phyloP scores from a whole-genome alignment of 2,329 filamentous ascomycete species.

The Chaetomium sp. region DNA sequence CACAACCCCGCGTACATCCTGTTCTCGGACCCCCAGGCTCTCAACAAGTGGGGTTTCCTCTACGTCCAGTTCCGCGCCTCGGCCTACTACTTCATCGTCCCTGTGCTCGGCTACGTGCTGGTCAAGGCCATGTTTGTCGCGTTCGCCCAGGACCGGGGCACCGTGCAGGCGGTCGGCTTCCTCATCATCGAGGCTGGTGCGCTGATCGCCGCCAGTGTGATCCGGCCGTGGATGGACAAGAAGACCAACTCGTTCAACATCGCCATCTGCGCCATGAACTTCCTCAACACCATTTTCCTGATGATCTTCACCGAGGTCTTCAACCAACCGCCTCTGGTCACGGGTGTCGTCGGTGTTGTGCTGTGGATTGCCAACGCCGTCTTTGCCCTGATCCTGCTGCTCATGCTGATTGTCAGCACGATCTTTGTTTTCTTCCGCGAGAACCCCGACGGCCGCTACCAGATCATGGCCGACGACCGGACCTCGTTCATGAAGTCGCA shows the following conservation, averaged over 20 bases:
- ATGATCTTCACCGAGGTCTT: conserved; percentile 86
- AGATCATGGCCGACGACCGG: conserved; percentile 93
- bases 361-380: conserved; percentile 84
- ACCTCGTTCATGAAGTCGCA: conserved; percentile 97
- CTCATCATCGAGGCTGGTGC: conserved; percentile 75
- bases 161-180: conserved; percentile 73
- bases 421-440: conserved; percentile 66
- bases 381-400: conserved; percentile 73
- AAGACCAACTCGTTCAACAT: conserved; percentile 97
- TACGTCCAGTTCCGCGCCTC: conserved; percentile 96
- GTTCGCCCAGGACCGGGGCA: conserved; percentile 63
- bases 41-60: conserved; percentile 98
- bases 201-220: conserved; percentile 68
- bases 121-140: conserved; percentile 86
- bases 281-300: conserved; percentile 82
- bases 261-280: conserved; percentile 81
- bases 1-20: conserved; percentile 96
- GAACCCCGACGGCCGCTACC: conserved; percentile 91
- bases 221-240: conserved; percentile 98
- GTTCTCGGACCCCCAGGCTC: conserved; percentile 85
- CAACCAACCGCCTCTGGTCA: conserved; percentile 73
- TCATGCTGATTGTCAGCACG: conserved; percentile 74
- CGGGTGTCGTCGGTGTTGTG: conserved; percentile 80
- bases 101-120: conserved; percentile 69
- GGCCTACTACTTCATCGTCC: conserved; percentile 90